phyloP scores from a whole-genome alignment of 176 grass and related monocot species.

The Tillandsia fasciculata region DNA sequence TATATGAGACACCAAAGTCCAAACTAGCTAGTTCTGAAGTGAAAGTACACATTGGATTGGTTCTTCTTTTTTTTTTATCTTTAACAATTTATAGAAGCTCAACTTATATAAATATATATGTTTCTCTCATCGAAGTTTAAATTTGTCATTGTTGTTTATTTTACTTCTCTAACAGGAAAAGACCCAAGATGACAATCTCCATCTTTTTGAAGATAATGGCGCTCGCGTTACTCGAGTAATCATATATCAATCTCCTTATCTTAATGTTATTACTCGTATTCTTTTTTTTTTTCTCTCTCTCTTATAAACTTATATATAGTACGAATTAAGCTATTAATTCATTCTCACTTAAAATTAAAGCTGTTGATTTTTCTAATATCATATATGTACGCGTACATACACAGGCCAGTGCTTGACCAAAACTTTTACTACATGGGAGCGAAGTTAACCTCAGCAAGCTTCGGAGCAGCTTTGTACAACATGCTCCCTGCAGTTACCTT shows the following conservation, averaged over 20 bases:
- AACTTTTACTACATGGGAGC: conserved; percentile 78
- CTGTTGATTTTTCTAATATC: background rate
- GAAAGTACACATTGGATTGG: too few relatives aligned
- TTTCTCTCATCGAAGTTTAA: too few relatives aligned
- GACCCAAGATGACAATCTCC: conserved; percentile 49
- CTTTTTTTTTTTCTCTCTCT: background rate
- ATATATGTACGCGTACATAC: background rate
- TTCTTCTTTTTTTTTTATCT: too few relatives aligned
- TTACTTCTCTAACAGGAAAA: conserved; percentile 26
- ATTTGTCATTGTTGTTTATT: background rate
- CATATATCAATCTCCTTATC: conserved; percentile 5
- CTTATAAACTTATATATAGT: too few relatives aligned
- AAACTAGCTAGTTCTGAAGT: too few relatives aligned
- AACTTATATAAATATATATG: too few relatives aligned
- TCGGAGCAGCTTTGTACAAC: conserved; percentile 67
- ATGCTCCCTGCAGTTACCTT: conserved; percentile 78
- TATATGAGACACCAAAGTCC: too few relatives aligned
- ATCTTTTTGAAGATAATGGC: conserved; percentile 68
- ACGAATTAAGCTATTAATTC: background rate
- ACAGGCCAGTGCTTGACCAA: conserved; percentile 80
- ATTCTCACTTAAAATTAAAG: background rate
- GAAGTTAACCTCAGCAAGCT: conserved; percentile 51
- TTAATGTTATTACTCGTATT: background rate
- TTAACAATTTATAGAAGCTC: too few relatives aligned
- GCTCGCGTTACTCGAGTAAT: conserved; percentile 55